A percentile compares a stretch with the other conserved stretches of the same genome.
Conservation (phyloP, 2,329 filamentous ascomycete species). For the Thielaviopsis cerberus region DNA sequence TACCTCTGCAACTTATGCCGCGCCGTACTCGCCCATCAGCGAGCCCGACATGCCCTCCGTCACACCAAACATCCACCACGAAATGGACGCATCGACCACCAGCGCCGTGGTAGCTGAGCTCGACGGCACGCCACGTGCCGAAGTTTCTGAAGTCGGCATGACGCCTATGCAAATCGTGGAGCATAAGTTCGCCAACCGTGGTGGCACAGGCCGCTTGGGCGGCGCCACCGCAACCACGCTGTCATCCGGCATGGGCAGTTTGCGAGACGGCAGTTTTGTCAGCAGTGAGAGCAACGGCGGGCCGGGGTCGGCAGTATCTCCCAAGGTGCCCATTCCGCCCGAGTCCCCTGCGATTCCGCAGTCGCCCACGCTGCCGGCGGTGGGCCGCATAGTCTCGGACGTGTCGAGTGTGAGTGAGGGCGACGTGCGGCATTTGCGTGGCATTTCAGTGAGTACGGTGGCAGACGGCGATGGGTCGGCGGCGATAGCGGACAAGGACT, state of each 20-base stretch:
- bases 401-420: slow-evolving; percentile 25
- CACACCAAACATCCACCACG: slow-evolving; percentile 14
- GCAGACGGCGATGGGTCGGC: not conserved
- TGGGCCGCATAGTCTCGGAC: slow-evolving; percentile 19
- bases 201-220: not conserved
- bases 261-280: not conserved
- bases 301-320: not conserved
- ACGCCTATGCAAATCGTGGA: slow-evolving; percentile 23
- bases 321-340: not conserved
- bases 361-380: not conserved
- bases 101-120: slow-evolving; percentile 1
- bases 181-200: slow-evolving; percentile 10
- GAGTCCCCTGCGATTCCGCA: not conserved
- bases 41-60: not conserved
- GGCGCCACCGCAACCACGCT: slow-evolving; percentile 3
- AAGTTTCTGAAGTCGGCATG: slow-evolving; percentile 28
- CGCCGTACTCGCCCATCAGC: not conserved
- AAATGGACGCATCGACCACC: slow-evolving; percentile 20
- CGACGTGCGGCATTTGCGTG: slow-evolving; percentile 23
- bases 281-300: not conserved
- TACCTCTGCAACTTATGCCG: not conserved
- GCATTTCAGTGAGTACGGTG: slow-evolving; percentile 22
- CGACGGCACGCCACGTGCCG: slow-evolving; percentile 25
- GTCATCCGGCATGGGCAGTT: slow-evolving; percentile 4
- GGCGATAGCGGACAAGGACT: not conserved